Conservation (phyloP, 2,329 filamentous ascomycete genomes). For the Talaromyces atroroseus region DNA sequence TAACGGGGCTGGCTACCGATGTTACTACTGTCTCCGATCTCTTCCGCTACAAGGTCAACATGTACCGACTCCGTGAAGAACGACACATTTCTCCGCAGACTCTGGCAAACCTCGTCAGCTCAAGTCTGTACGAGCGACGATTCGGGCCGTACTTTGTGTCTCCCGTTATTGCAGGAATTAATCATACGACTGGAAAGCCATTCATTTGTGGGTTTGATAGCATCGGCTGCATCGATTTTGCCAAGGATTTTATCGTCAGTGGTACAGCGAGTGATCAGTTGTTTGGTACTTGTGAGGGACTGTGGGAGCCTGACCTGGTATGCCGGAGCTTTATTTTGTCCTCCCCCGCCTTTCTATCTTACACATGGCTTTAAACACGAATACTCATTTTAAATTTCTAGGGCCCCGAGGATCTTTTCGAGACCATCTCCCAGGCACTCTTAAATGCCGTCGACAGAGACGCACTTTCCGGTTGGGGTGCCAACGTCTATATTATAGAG, state of each 20-base stretch:
- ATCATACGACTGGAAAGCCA: slow-evolving; percentile 86
- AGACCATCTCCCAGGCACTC: slow-evolving; percentile 93
- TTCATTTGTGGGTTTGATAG: slow-evolving; percentile 99
- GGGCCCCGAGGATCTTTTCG: slow-evolving; percentile 91
- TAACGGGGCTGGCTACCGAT: slow-evolving; percentile 94
- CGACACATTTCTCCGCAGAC: slow-evolving; percentile 90
- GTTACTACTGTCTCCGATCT: slow-evolving; percentile 91
- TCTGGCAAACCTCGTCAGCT: slow-evolving; percentile 91
- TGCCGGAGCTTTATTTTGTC: slow-evolving; percentile 30
- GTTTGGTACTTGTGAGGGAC: slow-evolving; percentile 95
- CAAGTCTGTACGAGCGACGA: slow-evolving; percentile 84
- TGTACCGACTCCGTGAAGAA: slow-evolving; percentile 98
- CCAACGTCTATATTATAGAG: slow-evolving; percentile 98
- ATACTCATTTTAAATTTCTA: slow-evolving; percentile 28
- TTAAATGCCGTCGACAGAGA: slow-evolving; percentile 96
- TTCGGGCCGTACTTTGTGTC: slow-evolving; percentile 97
- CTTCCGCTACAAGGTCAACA: slow-evolving; percentile 99
- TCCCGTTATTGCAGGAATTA: slow-evolving; percentile 90
- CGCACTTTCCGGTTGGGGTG: slow-evolving; percentile 94
- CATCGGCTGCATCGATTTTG: slow-evolving; percentile 99
- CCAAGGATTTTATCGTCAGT: slow-evolving; percentile 98
- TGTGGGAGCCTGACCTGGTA: slow-evolving; percentile 97
- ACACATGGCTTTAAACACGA: too few species aligned
- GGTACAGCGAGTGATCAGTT: slow-evolving; percentile 95
- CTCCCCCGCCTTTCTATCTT: too few species aligned